Evolutionary conservation across 495 filamentous ascomycete genomes (phyloP).

Genomic region (Trichoderma gamsii): DNA sequence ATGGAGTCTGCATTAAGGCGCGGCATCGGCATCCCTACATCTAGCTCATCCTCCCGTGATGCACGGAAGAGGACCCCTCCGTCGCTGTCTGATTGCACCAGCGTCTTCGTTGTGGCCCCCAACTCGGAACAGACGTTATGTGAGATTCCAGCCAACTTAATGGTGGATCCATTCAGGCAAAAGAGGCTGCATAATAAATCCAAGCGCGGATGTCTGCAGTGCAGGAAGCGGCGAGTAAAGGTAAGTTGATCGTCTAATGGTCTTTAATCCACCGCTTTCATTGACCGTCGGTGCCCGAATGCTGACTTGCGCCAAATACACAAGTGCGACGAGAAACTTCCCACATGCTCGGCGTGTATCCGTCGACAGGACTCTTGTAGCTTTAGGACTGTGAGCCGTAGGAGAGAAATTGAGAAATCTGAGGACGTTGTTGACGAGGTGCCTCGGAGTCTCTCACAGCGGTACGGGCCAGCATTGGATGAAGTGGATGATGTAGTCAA

Average conservation of each 20-base stretch:
- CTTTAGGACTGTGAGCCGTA: background rate
- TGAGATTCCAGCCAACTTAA: slow-evolving; percentile 18
- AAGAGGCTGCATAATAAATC: slow-evolving; percentile 21
- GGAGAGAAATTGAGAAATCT: background rate
- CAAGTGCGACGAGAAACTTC: background rate
- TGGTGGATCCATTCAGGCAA: slow-evolving; percentile 19
- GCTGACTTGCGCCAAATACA: background rate
- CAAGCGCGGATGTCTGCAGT: slow-evolving; percentile 21
- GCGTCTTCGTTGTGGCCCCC: background rate
- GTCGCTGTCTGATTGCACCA: background rate
- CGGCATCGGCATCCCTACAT: background rate
- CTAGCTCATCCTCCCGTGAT: background rate
- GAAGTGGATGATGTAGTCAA: background rate
- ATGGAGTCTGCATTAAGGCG: background rate
- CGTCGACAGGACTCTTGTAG: background rate
- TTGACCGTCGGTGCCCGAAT: background rate
- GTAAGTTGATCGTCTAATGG: background rate
- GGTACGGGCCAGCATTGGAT: background rate
- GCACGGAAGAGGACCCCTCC: background rate
- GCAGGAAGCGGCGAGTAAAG: slow-evolving; percentile 23
- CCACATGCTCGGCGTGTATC: background rate
- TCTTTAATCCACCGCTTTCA: background rate
- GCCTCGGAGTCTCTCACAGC: background rate
- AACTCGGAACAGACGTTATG: background rate
- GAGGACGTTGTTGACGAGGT: background rate